Evolutionary conservation across 2,329 filamentous ascomycete genomes (phyloP).

Genomic region (Cercospora citrullina): DNA sequence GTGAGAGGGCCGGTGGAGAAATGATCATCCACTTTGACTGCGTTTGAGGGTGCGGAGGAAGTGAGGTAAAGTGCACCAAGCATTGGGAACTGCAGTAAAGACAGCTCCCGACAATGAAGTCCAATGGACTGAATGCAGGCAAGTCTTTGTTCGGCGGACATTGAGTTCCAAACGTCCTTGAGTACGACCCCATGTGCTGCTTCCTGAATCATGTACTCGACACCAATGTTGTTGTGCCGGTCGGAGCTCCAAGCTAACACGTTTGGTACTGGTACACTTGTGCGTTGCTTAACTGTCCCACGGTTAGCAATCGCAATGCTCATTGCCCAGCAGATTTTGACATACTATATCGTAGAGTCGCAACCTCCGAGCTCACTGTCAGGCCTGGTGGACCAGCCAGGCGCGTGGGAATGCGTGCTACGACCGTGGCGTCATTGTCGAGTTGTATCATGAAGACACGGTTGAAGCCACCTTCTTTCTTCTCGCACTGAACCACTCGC

Average conservation of each 20-base stretch:
- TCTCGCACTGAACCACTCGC: not conserved
- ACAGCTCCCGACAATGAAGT: not conserved
- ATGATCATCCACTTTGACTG: not conserved
- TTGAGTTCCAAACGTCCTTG: not conserved
- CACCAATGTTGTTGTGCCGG: not conserved
- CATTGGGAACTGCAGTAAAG: not conserved
- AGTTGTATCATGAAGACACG: not conserved
- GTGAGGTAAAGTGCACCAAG: not conserved
- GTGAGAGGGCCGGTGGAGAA: not conserved
- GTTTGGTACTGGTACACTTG: not conserved
- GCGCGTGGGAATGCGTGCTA: not conserved
- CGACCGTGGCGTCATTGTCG: not conserved
- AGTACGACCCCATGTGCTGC: not conserved
- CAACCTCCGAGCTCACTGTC: not conserved
- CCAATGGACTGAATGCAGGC: not conserved
- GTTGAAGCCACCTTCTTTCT: not conserved
- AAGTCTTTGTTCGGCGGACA: not conserved
- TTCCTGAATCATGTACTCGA: constrained; percentile 2
- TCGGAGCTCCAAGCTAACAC: not conserved
- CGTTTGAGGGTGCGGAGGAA: not conserved
- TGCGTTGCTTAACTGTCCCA: not conserved
- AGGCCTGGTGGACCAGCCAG: not conserved
- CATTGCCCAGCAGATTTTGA: no score
- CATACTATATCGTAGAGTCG: not conserved
- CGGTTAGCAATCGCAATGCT: not conserved